Evolutionary conservation across 768 basidiomycete genomes (phyloP), one percentile per base, ranked within the genome.

Genomic region (Termitomyces sp.): DNA sequence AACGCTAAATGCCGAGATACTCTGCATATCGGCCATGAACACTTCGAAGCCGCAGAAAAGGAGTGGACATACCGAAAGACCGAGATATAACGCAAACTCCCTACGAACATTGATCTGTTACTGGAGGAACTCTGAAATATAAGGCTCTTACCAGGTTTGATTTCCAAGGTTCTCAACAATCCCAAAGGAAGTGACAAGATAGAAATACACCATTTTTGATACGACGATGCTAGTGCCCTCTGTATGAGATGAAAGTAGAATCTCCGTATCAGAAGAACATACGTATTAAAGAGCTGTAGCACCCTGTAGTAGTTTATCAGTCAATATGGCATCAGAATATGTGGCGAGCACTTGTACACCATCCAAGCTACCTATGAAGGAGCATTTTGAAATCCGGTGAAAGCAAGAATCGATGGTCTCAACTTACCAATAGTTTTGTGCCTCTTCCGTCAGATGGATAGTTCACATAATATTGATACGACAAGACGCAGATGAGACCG

Each of bases 391-490:
- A 32, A n/a, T 13, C 7, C 20, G 22, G n/a, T 36, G 12, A 1
- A 37, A 26, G 3, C 14, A 18, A n/a, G 7, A 36, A 54, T 33
- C 4, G 13, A 10, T 18, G 4, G 36, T 13, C 34, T 36, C n/a
- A 30, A 34, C 55, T 4, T 39, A 48, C 55, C 20, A 56, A 16
- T 18, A 56, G 13, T 18, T 56, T 56, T n/a, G 55, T 56, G n/a
- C 45, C 55, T 9, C 16, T 48, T 16, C 45, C 26, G 14, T 56
- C 55, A 30, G 34, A 27, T 22, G 46, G 37, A 32, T 48, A 56
- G 18, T 56, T 56, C 5, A 48, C 14, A 8, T 56, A 56, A 7
- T 56, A 56, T 18, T 56, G 55, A 39, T 56, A 56, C 14, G 55
- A 30, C 45, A 56, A 8, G 9, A 56, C 37, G 14, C 55, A 56